phyloP scores from a whole-genome alignment of 768 basidiomycete species.

The Lepiota venenata region DNA sequence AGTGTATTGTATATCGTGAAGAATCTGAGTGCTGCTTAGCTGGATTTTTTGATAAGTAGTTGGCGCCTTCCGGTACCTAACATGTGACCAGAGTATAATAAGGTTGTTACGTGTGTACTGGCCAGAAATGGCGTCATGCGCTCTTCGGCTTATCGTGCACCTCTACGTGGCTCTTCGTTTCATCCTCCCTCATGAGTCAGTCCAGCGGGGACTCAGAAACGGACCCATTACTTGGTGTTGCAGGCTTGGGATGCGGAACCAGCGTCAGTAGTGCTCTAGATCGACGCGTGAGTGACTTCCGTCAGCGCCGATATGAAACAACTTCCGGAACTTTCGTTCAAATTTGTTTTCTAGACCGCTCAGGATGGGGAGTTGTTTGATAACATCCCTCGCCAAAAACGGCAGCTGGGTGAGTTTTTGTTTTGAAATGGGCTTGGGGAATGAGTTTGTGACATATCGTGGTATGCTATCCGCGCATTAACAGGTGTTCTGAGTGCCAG shows the following conservation, averaged over 20 bases:
- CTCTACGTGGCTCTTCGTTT: background rate
- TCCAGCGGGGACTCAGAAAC: background rate
- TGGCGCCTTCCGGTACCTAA: too few relatives aligned
- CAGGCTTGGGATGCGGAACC: background rate
- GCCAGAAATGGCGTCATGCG: too few relatives aligned
- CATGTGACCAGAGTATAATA: too few relatives aligned
- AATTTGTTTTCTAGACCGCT: slow-evolving; percentile 6
- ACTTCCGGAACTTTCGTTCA: too few relatives aligned
- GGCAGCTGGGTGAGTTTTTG: slow-evolving; percentile 45
- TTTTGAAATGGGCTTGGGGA: background rate
- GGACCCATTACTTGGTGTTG: slow-evolving; percentile 3
- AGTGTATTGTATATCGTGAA: too few relatives aligned
- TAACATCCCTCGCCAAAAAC: slow-evolving; percentile 43
- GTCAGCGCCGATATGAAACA: background rate
- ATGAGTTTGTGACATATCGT: too few relatives aligned
- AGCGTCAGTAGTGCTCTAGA: slow-evolving; percentile 3
- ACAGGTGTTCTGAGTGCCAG: slow-evolving; percentile 50
- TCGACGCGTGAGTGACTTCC: slow-evolving; percentile 11
- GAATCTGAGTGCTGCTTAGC: too few relatives aligned
- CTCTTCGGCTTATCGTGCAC: too few relatives aligned
- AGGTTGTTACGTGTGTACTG: too few relatives aligned
- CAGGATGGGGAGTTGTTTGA: slow-evolving; percentile 37
- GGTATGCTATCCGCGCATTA: too few relatives aligned
- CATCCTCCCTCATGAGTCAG: slow-evolving; percentile 54
- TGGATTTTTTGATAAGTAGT: too few relatives aligned